These are phyloP conservation scores for Suillus subaureus DNA, from an alignment of 768 basidiomycete species.

Conservation along the genomic window DNA sequence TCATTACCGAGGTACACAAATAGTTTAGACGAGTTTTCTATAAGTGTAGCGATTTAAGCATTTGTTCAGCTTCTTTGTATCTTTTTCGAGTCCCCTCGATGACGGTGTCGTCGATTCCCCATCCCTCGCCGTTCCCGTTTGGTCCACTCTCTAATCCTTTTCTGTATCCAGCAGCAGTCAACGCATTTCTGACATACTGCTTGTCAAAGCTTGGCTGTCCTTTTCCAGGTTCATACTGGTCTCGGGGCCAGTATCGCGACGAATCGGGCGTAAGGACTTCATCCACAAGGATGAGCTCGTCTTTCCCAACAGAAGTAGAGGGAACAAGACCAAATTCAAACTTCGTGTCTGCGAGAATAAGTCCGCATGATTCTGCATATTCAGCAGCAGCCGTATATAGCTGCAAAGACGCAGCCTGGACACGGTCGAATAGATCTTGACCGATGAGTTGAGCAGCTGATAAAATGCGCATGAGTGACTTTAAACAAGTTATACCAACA, in stretches of 20 bases:
- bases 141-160: constrained; percentile 81
- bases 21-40: not conserved
- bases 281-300: constrained; percentile 84
- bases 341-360: constrained; percentile 98
- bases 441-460: constrained; percentile 58
- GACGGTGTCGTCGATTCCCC: constrained; percentile 75
- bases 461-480: constrained; percentile 8
- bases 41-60: constrained; percentile 42
- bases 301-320: constrained; percentile 30
- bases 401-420: constrained; percentile 62
- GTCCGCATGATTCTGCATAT: constrained; percentile 70
- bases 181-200: constrained; percentile 92
- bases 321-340: constrained; percentile 93
- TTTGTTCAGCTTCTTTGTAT: constrained; percentile 76
- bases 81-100: constrained; percentile 75
- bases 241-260: constrained; percentile 92
- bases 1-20: not conserved
- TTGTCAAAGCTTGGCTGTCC: constrained; percentile 94
- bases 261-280: constrained; percentile 98
- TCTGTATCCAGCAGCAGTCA: constrained; percentile 70
- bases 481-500: not conserved
- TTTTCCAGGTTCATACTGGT: constrained; percentile 69
- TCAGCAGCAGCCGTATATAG: constrained; percentile 76
- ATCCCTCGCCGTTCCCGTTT: constrained; percentile 69
- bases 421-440: constrained; percentile 56